Evolutionary conservation across 768 basidiomycete species (phyloP), one percentile per base, ranked within the genome.

Genomic region (Austroboletus eburneus): DNA sequence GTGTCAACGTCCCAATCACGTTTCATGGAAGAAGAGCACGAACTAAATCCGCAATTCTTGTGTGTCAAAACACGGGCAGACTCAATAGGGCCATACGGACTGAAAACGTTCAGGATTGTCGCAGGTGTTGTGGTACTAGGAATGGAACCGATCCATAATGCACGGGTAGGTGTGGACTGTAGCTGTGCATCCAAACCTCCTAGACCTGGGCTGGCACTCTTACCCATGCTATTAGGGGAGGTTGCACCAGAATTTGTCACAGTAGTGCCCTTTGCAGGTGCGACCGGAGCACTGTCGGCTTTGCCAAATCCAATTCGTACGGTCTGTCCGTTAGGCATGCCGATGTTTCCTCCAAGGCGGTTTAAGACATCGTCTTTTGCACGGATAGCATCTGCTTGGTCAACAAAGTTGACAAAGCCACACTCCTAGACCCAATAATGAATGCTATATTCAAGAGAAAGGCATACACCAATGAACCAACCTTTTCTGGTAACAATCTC

Each of bases 261-360:
- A 32, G 72, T 70, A 21, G 77, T 76, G 21, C 86, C 86, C 57
- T 90, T 91, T 27, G 89, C 83, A 14, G 91, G 88, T 8, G 91
- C 88, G 33, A 90, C 83, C 24, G 95, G 95, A 5, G 91, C 95
- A 56, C 92, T 94, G 59, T 97, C 94, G 2, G 92, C 92, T 65
- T 98, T 99, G 21, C 95, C 96, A 63, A 96, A 99, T 2, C 96
- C 96, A 59, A 99, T 94, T 38, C 96, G 85, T 43, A 99, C 95
- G 1, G 91, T 91, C 65, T 93, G 91, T 13, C 93, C 92, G 54
- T 94, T 95, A 4, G 90, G 87, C 80, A 94, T 87, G 43, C 89
- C 87, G 50, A 96, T 92, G 55, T 91, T 88, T 7, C 95, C 94
- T 39, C 92, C 92, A 21, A 97, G 79, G 20, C 95, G 83, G 66